These are phyloP conservation scores for Backusella australiensis DNA, from an alignment of 192 early-diverging fungal species.

Conservation along the genomic window DNA sequence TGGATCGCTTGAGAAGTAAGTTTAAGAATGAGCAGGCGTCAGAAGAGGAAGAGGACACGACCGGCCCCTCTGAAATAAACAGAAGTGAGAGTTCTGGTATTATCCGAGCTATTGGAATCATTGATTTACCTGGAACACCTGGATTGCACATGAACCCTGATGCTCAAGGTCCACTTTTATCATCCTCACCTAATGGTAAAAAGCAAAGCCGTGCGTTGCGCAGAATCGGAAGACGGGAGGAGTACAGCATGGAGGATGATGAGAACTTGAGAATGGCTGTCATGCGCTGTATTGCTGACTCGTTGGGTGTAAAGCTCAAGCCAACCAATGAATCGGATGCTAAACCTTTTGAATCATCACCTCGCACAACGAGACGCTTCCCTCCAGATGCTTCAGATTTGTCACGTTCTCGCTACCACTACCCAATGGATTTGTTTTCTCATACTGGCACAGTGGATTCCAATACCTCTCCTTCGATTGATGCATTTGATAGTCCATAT, in stretches of 20 bases:
- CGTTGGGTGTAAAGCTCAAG: conserved; percentile 43
- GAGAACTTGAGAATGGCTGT: conserved; percentile 57
- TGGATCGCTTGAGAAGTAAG: conserved; percentile 56
- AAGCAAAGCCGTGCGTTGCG: background rate
- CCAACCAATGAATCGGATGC: background rate
- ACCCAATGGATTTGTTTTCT: conserved; percentile 35
- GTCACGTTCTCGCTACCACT: background rate
- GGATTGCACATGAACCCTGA: background rate
- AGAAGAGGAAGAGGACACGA: background rate
- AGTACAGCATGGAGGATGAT: conserved; percentile 56
- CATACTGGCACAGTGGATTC: conserved; percentile 24
- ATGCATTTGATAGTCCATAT: conserved; percentile 4
- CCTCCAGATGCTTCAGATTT: conserved; percentile 43
- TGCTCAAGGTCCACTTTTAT: background rate
- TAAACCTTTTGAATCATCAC: conserved; percentile 28
- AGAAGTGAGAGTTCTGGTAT: conserved; percentile 19
- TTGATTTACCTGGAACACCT: conserved; percentile 24
- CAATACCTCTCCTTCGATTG: background rate
- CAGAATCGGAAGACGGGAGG: conserved; percentile 5
- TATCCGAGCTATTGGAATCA: conserved; percentile 34
- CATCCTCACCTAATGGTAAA: background rate
- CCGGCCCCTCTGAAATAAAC: background rate
- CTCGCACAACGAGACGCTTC: conserved; percentile 63
- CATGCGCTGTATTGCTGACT: conserved; percentile 58
- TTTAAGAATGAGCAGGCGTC: conserved; percentile 25